Evolutionary conservation across 2,329 filamentous ascomycete genomes (phyloP).

Genomic region (Gaeumannomyces tritici): DNA sequence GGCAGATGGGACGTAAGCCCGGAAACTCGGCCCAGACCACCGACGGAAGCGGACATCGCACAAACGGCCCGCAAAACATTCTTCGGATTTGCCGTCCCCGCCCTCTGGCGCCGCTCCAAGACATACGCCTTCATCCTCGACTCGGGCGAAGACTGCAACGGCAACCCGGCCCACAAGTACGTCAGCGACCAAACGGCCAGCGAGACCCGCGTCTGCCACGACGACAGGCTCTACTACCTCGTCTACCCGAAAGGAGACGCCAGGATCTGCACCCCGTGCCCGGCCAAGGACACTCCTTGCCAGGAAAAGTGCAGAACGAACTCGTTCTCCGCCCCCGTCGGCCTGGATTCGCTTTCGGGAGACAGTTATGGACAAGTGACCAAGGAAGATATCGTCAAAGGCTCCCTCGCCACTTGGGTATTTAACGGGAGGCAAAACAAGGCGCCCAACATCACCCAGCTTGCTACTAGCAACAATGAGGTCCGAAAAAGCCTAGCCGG

Average conservation of each 20-base stretch:
- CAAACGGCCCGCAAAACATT: constrained; percentile 7
- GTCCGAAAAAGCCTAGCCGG: constrained; percentile 4
- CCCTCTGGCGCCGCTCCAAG: constrained; percentile 17
- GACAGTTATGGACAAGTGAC: constrained; percentile 15
- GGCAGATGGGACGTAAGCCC: constrained; percentile 5
- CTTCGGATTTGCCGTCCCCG: constrained; percentile 21
- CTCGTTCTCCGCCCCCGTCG: constrained; percentile 17
- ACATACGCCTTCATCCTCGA: constrained; percentile 21
- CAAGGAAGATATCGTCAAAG: constrained; percentile 15
- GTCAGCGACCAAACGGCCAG: constrained; percentile 13
- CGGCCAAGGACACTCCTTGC: too few relatives aligned
- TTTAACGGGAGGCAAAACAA: constrained; percentile 20
- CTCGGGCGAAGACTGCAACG: constrained; percentile 18
- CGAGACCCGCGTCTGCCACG: constrained; percentile 16
- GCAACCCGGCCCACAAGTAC: constrained; percentile 13
- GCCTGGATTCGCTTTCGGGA: constrained; percentile 16
- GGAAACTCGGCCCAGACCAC: neutral
- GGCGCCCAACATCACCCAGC: constrained; percentile 1
- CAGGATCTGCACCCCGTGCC: constrained; percentile 2
- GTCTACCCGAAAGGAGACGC: constrained; percentile 14
- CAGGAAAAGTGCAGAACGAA: constrained; percentile 4
- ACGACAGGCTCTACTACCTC: constrained; percentile 21
- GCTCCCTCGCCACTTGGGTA: constrained; percentile 16
- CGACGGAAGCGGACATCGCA: constrained; percentile 1
- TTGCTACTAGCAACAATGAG: too few relatives aligned